Percentiles rank a stretch among this genome's conserved stretches.
These are phyloP conservation scores for Vanrija pseudolonga DNA, from an alignment of 1,284 basidiomycete genomes.

Conservation along the genomic window DNA sequence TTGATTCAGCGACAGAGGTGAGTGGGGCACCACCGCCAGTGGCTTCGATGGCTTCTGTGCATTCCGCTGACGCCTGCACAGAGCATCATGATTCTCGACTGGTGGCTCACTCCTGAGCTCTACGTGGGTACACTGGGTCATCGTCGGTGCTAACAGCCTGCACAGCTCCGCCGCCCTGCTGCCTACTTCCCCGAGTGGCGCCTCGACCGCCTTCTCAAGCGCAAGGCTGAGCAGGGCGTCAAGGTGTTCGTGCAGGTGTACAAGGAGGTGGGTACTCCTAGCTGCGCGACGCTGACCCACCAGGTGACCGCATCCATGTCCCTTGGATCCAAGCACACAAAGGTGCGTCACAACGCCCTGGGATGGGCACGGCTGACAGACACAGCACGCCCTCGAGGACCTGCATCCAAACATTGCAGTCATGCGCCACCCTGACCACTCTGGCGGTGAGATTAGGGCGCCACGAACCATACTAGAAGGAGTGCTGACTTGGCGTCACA, in stretches of 20 bases:
- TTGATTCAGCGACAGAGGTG: conserved; percentile 57
- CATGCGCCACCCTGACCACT: conserved; percentile 85
- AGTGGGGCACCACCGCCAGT: background rate
- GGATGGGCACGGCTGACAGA: conserved; percentile 7
- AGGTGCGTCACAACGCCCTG: conserved; percentile 51
- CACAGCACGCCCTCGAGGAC: conserved; percentile 66
- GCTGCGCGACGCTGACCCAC: conserved; percentile 1
- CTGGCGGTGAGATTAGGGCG: conserved; percentile 65
- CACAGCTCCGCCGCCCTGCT: conserved; percentile 73
- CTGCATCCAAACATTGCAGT: conserved; percentile 82
- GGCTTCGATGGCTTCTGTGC: background rate
- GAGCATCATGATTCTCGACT: conserved; percentile 73
- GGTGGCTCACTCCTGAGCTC: conserved; percentile 82
- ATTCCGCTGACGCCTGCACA: conserved; percentile 14
- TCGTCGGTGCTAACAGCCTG: conserved; percentile 3
- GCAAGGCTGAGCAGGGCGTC: conserved; percentile 86
- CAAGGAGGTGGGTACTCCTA: conserved; percentile 62
- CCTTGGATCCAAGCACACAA: conserved; percentile 80
- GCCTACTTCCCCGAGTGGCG: conserved; percentile 77
- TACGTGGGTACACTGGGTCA: conserved; percentile 51
- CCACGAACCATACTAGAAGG: conserved; percentile 15
- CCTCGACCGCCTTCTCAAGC: conserved; percentile 73
- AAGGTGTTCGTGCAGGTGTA: conserved; percentile 83
- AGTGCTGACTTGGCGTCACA: background rate
- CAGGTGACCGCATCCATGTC: conserved; percentile 84